phyloP scores from a whole-genome alignment of 352 stramenopile genomes.

The Plasmopara muralis region DNA sequence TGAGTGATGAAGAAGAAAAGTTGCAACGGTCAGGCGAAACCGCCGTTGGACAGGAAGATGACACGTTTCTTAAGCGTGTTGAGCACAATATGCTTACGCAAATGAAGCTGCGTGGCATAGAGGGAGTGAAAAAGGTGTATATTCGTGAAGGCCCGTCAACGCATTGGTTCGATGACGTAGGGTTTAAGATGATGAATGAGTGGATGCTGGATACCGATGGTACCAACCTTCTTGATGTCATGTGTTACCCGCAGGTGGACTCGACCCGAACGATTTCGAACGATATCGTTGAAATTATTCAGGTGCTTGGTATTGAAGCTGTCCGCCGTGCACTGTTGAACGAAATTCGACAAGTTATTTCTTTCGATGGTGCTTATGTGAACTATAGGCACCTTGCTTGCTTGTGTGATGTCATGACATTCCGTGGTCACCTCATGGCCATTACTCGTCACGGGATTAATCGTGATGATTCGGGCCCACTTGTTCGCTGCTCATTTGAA shows the following conservation, averaged over 20 bases:
- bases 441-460: constrained; percentile 99
- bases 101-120: constrained; percentile 95
- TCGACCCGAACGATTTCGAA: constrained; percentile 96
- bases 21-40: constrained; percentile 75
- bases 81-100: constrained; percentile 97
- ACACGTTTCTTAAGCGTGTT: constrained; percentile 96
- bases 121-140: constrained; percentile 98
- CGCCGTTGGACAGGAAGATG: constrained; percentile 86
- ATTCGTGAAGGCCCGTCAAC: constrained; percentile 94
- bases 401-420: constrained; percentile 99
- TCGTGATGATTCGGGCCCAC: constrained; percentile 95
- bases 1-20: constrained; percentile 91
- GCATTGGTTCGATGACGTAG: constrained; percentile 92
- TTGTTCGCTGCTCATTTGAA: constrained; percentile 98
- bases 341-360: constrained; percentile 98
- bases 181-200: constrained; percentile 94
- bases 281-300: constrained; percentile 99
- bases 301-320: constrained; percentile 91
- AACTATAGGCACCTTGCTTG: constrained; percentile 99
- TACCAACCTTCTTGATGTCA: constrained; percentile 96
- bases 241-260: constrained; percentile 97
- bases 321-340: constrained; percentile 87
- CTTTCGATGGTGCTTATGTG: constrained; percentile 99
- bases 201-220: constrained; percentile 99
- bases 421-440: constrained; percentile 94